Conservation (phyloP, 2,329 filamentous ascomycete genomes). For the Epichloe uncinata region DNA sequence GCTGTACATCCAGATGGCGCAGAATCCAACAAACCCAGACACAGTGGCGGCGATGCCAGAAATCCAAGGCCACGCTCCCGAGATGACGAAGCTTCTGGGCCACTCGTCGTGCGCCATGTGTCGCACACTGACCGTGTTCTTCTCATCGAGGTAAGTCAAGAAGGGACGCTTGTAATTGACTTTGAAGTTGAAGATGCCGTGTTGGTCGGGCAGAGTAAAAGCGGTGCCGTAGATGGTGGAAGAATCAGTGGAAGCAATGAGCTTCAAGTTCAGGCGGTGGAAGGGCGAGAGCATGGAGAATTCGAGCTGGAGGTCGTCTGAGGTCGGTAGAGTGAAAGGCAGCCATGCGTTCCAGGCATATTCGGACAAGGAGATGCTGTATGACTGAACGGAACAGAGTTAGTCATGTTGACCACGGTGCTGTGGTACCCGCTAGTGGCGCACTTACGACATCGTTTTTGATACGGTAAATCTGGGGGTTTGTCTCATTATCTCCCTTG, state of each 20-base stretch:
- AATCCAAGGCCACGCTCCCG: constrained; percentile 89
- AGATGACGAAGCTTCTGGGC: constrained; percentile 81
- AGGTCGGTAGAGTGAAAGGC: constrained; percentile 56
- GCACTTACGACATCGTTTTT: constrained; percentile 92
- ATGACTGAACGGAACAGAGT: constrained; percentile 42
- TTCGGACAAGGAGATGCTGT: constrained; percentile 80
- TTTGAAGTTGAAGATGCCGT: constrained; percentile 97
- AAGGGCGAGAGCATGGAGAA: constrained; percentile 98
- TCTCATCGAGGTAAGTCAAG: constrained; percentile 79
- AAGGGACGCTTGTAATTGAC: constrained; percentile 96
- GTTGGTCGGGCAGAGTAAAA: constrained; percentile 86
- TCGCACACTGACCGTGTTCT: constrained; percentile 84
- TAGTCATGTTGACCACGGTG: background rate
- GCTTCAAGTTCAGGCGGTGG: constrained; percentile 66
- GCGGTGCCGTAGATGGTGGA: constrained; percentile 59
- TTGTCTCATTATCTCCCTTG: constrained; percentile 43
- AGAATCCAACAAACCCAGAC: constrained; percentile 72
- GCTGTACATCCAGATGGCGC: constrained; percentile 73
- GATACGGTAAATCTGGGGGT: constrained; percentile 86
- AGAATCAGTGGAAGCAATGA: constrained; percentile 42
- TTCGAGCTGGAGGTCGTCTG: constrained; percentile 78
- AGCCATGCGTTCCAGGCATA: constrained; percentile 61
- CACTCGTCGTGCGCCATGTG: constrained; percentile 98
- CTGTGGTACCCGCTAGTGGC: background rate
- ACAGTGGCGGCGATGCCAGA: constrained; percentile 75